Base-by-base conservation (phyloP, 164 flowering plant species). In the Macadamia tetraphylla region DNA sequence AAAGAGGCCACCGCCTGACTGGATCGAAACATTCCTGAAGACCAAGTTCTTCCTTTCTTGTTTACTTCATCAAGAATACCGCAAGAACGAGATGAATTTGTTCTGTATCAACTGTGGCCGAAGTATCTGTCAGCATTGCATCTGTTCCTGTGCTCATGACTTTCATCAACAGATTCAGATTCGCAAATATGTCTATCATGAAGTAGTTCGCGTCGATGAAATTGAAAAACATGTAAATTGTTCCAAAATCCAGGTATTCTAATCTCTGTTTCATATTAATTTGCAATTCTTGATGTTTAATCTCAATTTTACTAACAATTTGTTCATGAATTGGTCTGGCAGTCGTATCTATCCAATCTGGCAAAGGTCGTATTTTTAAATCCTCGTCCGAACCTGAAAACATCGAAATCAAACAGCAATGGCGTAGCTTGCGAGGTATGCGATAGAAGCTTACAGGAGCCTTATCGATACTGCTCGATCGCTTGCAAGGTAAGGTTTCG, bases 361-460 rank as follows among this genome's bases (percentile, higher is more conserved):
- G 86, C 85, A 56, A 88, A 88, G 48, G 96, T 88, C 3, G 74
- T 88, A 18, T 88, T 87, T 69, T 67, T 90, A 74, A 85, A 86
- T 77, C 85, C 88, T 6, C 72, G 93, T 9, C 88, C 91, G 5
- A 88, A 78, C 48, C 64, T 74, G 2, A 76, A 76, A 52, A 31
- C 82, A 6, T 62, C 85, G 0, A 86, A 82, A 71, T 48, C 78
- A 8, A 85, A 77, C 59, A 65, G 71, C 23, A 23, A 23, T 8
- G 93, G 86, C 12, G 73, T 79, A 13, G 49, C 75, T 12, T 89
- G 95, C 73, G 77, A 79, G 73, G 79, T 80, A 35, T 89, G 92
- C 65, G 79, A 83, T 43, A 83, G 90, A 73, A 76, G 76, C 72
- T 75, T 89, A 6, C 79, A 81, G 52, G 92, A 89, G 58, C 60